Evolutionary conservation across 2,329 filamentous ascomycete genomes (phyloP), one percentile per base, ranked within the genome.

Genomic region (Trichoderma sp.): DNA sequence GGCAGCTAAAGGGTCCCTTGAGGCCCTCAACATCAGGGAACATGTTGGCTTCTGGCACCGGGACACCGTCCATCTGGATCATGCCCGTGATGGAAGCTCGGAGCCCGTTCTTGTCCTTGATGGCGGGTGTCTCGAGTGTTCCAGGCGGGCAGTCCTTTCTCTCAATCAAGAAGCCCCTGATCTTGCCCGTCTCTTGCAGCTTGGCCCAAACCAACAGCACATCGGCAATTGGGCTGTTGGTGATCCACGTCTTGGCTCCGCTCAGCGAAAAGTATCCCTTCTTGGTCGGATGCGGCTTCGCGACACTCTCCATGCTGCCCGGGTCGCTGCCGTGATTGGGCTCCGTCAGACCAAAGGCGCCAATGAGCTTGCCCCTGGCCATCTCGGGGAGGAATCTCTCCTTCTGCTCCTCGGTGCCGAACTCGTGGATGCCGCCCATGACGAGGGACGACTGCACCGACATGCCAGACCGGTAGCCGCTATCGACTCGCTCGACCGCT

Each of bases 61-160:
- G 96, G 79, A 94, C 95, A 77, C 93, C 92, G 78, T 98, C 96
- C 82, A 99, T 89, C 80, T 98, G 95, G 79, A 99, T 98, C 97
- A 98, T 98, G 75, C 97, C 97, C 0, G 97, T 99, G 78, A 98
- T 93, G 14, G 94, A 97, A 14, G 97, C 97, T 75, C 97, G 90
- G 38, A 99, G 90, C 2, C 95, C 97, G 77, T 94, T 98, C 89
- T 99, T 99, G 87, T 98, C 91, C 87, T 97, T 97, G 83, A 99
- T 93, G 14, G 93, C 87, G 1, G 97, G 97, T 6, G 97, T 99
- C 84, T 97, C 95, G 16, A 99, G 88, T 0, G 95, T 97, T 3
- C 97, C 96, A 0, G 94, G 88, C 2, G 95, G 95, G 81, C 95
- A 97, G 79, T 94, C 89, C 79, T 91, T 91, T 79, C 96, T 90